A percentile compares a stretch with the other conserved stretches of the same genome.
Evolutionary conservation across 2,329 filamentous ascomycete genomes (phyloP).

Genomic region (Aurifilum marmelostoma): DNA sequence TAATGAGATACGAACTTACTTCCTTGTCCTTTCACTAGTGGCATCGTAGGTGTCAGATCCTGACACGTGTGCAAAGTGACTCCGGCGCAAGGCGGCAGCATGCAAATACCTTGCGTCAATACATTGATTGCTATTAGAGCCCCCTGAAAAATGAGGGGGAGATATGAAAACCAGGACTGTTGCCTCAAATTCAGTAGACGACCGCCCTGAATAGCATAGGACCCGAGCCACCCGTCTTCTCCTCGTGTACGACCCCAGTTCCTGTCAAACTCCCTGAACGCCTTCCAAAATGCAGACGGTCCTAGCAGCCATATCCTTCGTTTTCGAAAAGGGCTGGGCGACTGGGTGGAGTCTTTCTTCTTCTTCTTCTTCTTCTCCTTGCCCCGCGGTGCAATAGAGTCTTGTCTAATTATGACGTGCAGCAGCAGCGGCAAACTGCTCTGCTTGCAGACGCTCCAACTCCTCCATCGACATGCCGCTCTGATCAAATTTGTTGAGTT

Average conservation of each 20-base stretch:
- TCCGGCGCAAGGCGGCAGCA: neutral
- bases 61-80: neutral
- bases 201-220: neutral
- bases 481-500: constrained; percentile 94
- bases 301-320: neutral
- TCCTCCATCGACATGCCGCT: constrained; percentile 92
- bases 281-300: constrained; percentile 24
- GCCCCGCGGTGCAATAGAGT: neutral
- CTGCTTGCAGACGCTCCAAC: constrained; percentile 83
- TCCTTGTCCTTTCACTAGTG: neutral
- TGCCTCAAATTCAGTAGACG: neutral
- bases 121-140: neutral
- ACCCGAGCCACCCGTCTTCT: neutral
- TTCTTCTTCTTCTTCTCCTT: neutral
- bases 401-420: constrained; percentile 64
- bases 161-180: neutral
- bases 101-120: neutral
- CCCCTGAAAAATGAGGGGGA: neutral
- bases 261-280: constrained; percentile 20
- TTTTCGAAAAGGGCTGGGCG: neutral
- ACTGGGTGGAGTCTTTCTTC: neutral
- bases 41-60: neutral
- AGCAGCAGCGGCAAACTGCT: constrained; percentile 83
- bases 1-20: neutral
- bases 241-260: constrained; percentile 4